Evolutionary conservation across 257 asterid genomes (phyloP).

Genomic region (Echium plantagineum): DNA sequence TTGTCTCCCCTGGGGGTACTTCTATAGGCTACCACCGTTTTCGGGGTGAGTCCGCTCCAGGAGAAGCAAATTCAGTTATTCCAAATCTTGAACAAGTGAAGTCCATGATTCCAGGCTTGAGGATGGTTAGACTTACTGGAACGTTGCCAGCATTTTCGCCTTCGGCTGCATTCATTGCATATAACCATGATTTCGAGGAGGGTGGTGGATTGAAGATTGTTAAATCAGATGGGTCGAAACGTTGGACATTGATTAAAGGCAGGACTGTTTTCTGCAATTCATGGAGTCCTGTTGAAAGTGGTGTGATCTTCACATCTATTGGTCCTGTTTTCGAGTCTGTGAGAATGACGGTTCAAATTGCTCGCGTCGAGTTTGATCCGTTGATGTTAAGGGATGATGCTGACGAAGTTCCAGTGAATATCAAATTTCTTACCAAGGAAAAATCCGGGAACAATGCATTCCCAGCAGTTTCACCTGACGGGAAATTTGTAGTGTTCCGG

Average conservation of each 20-base stretch:
- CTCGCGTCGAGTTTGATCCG: slow-evolving; percentile 50
- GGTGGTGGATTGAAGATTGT: slow-evolving; percentile 41
- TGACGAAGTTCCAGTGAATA: slow-evolving; percentile 24
- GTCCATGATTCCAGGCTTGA: slow-evolving; percentile 36
- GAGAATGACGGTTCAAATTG: slow-evolving; percentile 45
- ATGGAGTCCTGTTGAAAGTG: slow-evolving; percentile 60
- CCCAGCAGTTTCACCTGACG: slow-evolving; percentile 77
- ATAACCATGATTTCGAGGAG: slow-evolving; percentile 33
- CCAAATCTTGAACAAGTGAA: slow-evolving; percentile 42
- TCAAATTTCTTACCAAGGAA: slow-evolving; percentile 51
- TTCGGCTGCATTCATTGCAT: slow-evolving; percentile 44
- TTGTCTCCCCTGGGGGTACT: slow-evolving; percentile 37
- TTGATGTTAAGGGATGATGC: slow-evolving; percentile 19
- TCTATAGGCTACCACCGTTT: slow-evolving; percentile 58
- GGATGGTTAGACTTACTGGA: slow-evolving; percentile 56
- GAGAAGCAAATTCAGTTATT: slow-evolving; percentile 19
- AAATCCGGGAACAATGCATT: slow-evolving; percentile 75
- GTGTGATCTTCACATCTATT: slow-evolving; percentile 54
- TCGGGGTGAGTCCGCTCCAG: slow-evolving; percentile 40
- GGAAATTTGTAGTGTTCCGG: slow-evolving; percentile 52
- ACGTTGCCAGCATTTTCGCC: slow-evolving; percentile 62
- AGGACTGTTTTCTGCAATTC: slow-evolving; percentile 44
- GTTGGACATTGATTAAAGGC: slow-evolving; percentile 42
- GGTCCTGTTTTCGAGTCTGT: slow-evolving; percentile 60
- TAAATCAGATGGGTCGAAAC: slow-evolving; percentile 56